Evolutionary conservation across 2,329 filamentous ascomycete species (phyloP).

Genomic region (Xylaria sp.): DNA sequence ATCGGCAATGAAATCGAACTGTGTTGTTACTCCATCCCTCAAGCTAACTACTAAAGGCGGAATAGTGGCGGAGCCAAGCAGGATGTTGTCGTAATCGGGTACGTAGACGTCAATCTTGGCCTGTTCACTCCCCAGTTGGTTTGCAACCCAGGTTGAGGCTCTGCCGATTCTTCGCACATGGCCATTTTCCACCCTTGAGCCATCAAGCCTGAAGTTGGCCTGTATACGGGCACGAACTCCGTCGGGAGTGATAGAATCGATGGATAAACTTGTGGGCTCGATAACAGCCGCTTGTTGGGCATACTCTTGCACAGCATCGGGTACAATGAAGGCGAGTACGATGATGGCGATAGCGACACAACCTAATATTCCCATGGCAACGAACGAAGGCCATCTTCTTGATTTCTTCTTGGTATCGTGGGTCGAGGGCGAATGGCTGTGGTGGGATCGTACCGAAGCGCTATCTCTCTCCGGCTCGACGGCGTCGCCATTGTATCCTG

Average conservation of each 20-base stretch:
- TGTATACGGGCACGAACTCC: slow-evolving; percentile 84
- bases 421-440: slow-evolving; percentile 41
- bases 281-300: slow-evolving; percentile 84
- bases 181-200: slow-evolving; percentile 75
- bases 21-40: slow-evolving; percentile 79
- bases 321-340: slow-evolving; percentile 81
- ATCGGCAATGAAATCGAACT: slow-evolving; percentile 82
- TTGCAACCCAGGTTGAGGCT: slow-evolving; percentile 82
- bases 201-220: slow-evolving; percentile 84
- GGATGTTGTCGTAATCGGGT: slow-evolving; percentile 81
- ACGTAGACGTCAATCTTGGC: slow-evolving; percentile 81
- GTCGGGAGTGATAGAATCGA: slow-evolving; percentile 83
- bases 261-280: slow-evolving; percentile 83
- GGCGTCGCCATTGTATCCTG: slow-evolving; percentile 55
- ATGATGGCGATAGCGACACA: slow-evolving; percentile 75
- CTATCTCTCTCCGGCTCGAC: slow-evolving; percentile 47
- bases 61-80: slow-evolving; percentile 80
- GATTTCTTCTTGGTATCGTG: slow-evolving; percentile 53
- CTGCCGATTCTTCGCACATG: slow-evolving; percentile 80
- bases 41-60: slow-evolving; percentile 82
- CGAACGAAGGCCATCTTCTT: slow-evolving; percentile 79
- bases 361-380: slow-evolving; percentile 76
- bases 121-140: slow-evolving; percentile 77
- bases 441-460: slow-evolving; percentile 49
- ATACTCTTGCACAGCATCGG: slow-evolving; percentile 84